phyloP scores from a whole-genome alignment of 2,329 filamentous ascomycete species.

The Fusarium tanahbumbuense region DNA sequence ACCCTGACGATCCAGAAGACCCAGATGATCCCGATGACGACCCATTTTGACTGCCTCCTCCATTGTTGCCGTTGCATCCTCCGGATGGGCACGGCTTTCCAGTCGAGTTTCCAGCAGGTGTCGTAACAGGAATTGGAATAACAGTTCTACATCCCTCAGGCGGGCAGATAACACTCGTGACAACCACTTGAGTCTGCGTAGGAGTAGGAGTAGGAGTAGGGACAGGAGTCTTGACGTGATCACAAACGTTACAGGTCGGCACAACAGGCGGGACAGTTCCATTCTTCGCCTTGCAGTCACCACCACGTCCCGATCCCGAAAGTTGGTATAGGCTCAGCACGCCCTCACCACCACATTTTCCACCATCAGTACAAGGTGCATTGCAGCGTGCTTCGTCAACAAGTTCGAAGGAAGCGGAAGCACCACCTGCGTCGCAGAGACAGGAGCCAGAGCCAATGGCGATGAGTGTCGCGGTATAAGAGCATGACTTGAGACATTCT shows the following conservation, averaged over 20 bases:
- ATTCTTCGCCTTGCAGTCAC: background rate
- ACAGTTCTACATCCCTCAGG: conserved; percentile 17
- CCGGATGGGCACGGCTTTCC: conserved; percentile 5
- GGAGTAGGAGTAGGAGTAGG: conserved; percentile 3
- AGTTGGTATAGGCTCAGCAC: conserved; percentile 32
- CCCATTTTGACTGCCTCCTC: background rate
- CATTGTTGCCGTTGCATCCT: background rate
- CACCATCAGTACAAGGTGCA: conserved; percentile 33
- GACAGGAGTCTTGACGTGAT: background rate
- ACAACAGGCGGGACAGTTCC: conserved; percentile 13
- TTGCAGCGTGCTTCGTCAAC: conserved; percentile 41
- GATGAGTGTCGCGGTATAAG: conserved; percentile 31
- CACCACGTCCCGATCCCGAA: background rate
- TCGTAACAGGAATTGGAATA: conserved; percentile 5
- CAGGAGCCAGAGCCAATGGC: conserved; percentile 43
- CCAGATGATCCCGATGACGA: background rate
- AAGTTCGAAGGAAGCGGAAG: conserved; percentile 8
- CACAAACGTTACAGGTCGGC: conserved; percentile 19
- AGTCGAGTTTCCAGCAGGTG: conserved; percentile 26
- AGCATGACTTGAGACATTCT: conserved; percentile 26
- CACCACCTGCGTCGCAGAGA: conserved; percentile 34
- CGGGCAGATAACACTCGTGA: conserved; percentile 3
- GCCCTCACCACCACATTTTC: conserved; percentile 44
- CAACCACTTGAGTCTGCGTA: background rate
- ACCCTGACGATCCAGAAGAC: background rate